Evolutionary conservation across 805 yeast species (phyloP).

Genomic region (Hanseniaspora meyeri): DNA sequence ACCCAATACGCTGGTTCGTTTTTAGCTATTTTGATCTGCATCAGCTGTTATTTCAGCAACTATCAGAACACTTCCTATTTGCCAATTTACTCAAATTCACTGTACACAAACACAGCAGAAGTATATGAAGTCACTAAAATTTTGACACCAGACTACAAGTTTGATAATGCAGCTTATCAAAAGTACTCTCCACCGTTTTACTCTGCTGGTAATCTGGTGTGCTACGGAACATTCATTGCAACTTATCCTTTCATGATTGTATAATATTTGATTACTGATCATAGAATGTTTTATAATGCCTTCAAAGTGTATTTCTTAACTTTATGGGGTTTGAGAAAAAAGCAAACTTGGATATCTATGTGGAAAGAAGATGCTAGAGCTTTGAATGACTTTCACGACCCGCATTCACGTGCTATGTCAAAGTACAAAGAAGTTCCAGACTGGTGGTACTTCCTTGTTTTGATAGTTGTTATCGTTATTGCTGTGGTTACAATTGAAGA

Average conservation of each 20-base stretch:
- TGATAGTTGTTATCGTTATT: constrained; percentile 34
- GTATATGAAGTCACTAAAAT: constrained; percentile 38
- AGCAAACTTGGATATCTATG: constrained; percentile 20
- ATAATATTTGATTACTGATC: constrained; percentile 37
- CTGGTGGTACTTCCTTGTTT: constrained; percentile 33
- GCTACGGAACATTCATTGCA: constrained; percentile 46
- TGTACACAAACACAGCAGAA: constrained; percentile 38
- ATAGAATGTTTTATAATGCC: constrained; percentile 30
- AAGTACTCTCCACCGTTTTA: constrained; percentile 54
- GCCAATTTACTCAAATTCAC: constrained; percentile 42
- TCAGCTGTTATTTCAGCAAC: constrained; percentile 36
- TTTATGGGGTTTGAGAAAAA: constrained; percentile 15
- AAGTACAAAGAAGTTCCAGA: constrained; percentile 59
- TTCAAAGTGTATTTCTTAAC: constrained; percentile 25
- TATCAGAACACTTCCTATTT: constrained; percentile 47
- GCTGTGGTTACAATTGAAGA: constrained; percentile 29
- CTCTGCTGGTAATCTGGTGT: constrained; percentile 47
- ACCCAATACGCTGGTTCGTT: constrained; percentile 28
- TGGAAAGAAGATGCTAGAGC: constrained; percentile 24
- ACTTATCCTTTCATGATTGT: constrained; percentile 44
- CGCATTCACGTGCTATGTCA: constrained; percentile 47
- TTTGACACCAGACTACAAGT: constrained; percentile 32
- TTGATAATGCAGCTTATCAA: constrained; percentile 37
- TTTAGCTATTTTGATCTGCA: constrained; percentile 25
- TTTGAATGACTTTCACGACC: constrained; percentile 32